Evolutionary conservation across 768 basidiomycete species (phyloP), one percentile per base, ranked within the genome.

Genomic region (Pisolithus sp.): DNA sequence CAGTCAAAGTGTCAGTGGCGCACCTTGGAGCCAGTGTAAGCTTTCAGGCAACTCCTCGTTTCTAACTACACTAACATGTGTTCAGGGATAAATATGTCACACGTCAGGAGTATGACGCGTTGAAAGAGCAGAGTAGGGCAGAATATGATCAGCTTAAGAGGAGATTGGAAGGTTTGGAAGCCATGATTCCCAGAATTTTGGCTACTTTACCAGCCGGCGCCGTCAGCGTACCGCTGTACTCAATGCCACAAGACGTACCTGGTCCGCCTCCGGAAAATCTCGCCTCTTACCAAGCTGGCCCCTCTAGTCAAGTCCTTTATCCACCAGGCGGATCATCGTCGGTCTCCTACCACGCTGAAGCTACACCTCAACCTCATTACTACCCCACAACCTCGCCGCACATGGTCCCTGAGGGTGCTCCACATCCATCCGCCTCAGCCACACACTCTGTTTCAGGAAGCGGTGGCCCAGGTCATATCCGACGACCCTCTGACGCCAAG

Each of bases 1-100:
- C 81, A 84, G 69, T 74, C 73, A 47, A 86, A 83, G 65, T 92
- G 89, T 63, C 83, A 86, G 61, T 93, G 89, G 89, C 81, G 85
- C 64, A 79, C 85, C 52, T 76, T 90, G 48, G 89, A 91, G 68
- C 85, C 88, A 38, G 78, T 84, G 85, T 91, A 73, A 70, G 86
- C 73, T 47, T 68, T 84, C 87, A 40, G 77, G 12, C 83, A 84
- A 89, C 72, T 70, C 85, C 72, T 8, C 7, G 46, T 41, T 44
- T 46, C 49, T 28, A 8, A 42, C 38, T 44, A 48, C 31, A 18
- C 40, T 48, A 23, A 31, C 18, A 40, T 36, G 26, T 9, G 40
- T 47, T 57, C 59, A 86, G 85, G 55, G 89, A 90, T 67, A 90
- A 89, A 69, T 89, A 88, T 65, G 86, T 89, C 52, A 83, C 82